Evolutionary conservation across 148 eudicot species (phyloP), one percentile per base, ranked within the genome.

Genomic region (Simmondsia chinensis): DNA sequence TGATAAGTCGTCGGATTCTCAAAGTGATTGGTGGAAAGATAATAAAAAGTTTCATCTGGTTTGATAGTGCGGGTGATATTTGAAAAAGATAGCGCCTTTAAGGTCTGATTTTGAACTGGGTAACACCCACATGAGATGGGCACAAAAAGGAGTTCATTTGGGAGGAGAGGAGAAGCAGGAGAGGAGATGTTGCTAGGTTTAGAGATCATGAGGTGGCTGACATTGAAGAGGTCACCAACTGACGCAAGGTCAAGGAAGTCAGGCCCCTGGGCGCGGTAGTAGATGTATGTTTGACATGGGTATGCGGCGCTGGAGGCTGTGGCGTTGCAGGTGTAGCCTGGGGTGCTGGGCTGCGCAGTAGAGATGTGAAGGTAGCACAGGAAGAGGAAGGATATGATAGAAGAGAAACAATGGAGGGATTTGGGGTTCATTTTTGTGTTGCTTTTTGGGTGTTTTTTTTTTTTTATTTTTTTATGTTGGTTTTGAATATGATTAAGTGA

Each of bases 1-100:
- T 89, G 68, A 21, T 56, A 84, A 37, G 88, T 81, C 4, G 95
- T 89, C 33, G 85, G 84, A 50, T 78, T 78, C 4, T 61, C 76
- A 54, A 45, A 89, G 1, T 18, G 20, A 2, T 10, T 3, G 0
- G 73, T 65, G 2, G 95, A 84, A 5, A 74, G 58, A 3, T 11
- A 21, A 60, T 49, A 84, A 37, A 78, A 76, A 5, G 78, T 84
- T 52, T 89, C 76, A 15, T 52, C 79, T 10, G 34, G 6, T 0
- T 14, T 33, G 18, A 89, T 41, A 0, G 74, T 69, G 33, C 71
- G 76, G 25, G 54, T 69, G 2, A 75, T 4, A 3, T 40, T 54
- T 3, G 88, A 64, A 31, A 56, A 89, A 0, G 97, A 89, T 12
- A 89, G 11, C 0, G 60, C 31, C 24, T 43, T 55, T 0, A 44